Base-by-base conservation (phyloP, 2,329 filamentous ascomycete species). In the Penicillium brevicompactum region DNA sequence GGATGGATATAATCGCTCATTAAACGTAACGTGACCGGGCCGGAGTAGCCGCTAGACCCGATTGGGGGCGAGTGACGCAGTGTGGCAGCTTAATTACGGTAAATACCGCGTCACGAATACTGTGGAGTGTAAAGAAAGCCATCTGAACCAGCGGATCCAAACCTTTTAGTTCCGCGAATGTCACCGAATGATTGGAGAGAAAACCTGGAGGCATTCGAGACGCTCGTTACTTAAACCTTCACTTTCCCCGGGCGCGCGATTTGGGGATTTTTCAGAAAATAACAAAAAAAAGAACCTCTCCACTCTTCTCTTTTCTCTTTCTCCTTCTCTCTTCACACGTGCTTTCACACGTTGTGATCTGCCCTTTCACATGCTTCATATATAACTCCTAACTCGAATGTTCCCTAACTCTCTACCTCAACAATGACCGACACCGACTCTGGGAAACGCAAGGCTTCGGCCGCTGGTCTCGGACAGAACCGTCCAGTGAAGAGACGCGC, bases 401-500 rank as follows among this genome's bases (percentile, higher is more conserved):
- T 57, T 42, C 60, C 49, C 61, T 37, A 37, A 37, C 1, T 18
- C 18, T 18, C 18, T 18, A 37, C 58, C 51, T 58, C 64, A 18
- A 64, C 49, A 53, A 70, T 70, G 68, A 62, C 66, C 43, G 71
- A 76, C 41, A 60, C 62, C 21, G 70, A 74, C 40, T 61, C 71
- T 43, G 69, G 67, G 57, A 87, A 87, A 74, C 80, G 84, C 59
- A 85, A 85, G 65, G 80, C 82, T 42, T 79, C 81, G 40, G 75
- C 79, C 54, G 83, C 84, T 24, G 83, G 83, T 27, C 72, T 87
- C 51, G 76, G 76, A 59, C 74, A 76, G 53, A 73, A 80, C 68
- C 78, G 82, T 55, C 84, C 84, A 51, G 84, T 87, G 50, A 97
- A 96, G 77, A 84, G 92, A 68, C 85, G 92, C 69, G 92, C 92